These are phyloP conservation scores for Xylaria digitata DNA, from an alignment of 2,329 filamentous ascomycete species.

Conservation along the genomic window DNA sequence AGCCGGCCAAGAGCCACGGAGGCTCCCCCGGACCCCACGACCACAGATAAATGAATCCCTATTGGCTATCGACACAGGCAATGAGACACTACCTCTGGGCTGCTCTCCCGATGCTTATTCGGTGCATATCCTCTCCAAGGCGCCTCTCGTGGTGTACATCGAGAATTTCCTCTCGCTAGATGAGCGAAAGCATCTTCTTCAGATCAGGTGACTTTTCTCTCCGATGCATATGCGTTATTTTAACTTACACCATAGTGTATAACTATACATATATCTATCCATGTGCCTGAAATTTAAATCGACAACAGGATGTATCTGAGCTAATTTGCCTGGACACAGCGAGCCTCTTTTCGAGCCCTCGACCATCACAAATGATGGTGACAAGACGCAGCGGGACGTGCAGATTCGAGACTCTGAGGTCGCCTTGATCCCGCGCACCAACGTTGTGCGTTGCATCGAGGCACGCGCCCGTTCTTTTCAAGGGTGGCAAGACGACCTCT, in stretches of 20 bases:
- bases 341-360: slow-evolving; percentile 62
- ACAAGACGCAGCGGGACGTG: slow-evolving; percentile 54
- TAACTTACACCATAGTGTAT: neutral
- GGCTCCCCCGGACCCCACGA: slow-evolving; percentile 54
- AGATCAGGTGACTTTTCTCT: slow-evolving; percentile 58
- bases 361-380: slow-evolving; percentile 62
- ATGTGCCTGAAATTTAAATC: slow-evolving; percentile 1
- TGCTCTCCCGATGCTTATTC: slow-evolving; percentile 58
- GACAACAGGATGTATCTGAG: neutral
- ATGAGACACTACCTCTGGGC: slow-evolving; percentile 47
- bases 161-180: slow-evolving; percentile 60
- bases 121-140: slow-evolving; percentile 60
- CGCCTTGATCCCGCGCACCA: slow-evolving; percentile 61
- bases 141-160: slow-evolving; percentile 65
- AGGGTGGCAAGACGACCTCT: slow-evolving; percentile 65
- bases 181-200: slow-evolving; percentile 61
- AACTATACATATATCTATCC: neutral
- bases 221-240: neutral
- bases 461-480: slow-evolving; percentile 52
- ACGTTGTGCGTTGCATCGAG: slow-evolving; percentile 48
- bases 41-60: slow-evolving; percentile 63
- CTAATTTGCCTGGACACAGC: slow-evolving; percentile 47
- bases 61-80: slow-evolving; percentile 59
- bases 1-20: slow-evolving; percentile 41
- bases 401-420: slow-evolving; percentile 64